Conservation (phyloP, 2,329 filamentous ascomycete species). For the Proliferodiscus dingleyae region DNA sequence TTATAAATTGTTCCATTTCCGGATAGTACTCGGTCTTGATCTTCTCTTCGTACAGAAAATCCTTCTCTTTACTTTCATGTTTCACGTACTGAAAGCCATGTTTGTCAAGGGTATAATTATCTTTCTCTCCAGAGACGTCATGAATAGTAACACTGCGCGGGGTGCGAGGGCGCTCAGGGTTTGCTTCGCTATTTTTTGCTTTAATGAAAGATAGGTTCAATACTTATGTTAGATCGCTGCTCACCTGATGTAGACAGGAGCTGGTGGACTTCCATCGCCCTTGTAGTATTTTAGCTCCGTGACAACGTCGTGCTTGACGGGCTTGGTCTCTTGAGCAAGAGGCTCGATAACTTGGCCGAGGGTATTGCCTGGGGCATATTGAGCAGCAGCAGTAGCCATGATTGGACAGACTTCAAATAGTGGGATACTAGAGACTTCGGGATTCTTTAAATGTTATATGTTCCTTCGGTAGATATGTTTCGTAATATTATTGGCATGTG, state of each 20-base stretch:
- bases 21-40: conserved; percentile 73
- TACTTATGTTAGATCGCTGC: too few species aligned
- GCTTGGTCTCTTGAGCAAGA: too few species aligned
- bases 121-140: conserved; percentile 68
- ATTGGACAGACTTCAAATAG: too few species aligned
- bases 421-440: too few species aligned
- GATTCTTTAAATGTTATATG: too few species aligned
- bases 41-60: conserved; percentile 62
- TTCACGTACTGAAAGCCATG: conserved; percentile 67
- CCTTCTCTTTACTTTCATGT: conserved; percentile 48
- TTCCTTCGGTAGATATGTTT: too few species aligned
- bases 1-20: conserved; percentile 67
- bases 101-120: conserved; percentile 60
- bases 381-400: too few species aligned
- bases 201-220: too few species aligned
- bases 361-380: too few species aligned
- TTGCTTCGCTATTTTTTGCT: conserved; percentile 4
- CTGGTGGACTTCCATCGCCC: conserved; percentile 13
- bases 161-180: conserved; percentile 7
- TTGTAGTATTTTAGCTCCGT: conserved; percentile 17
- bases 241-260: conserved; percentile 13
- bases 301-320: conserved; percentile 12
- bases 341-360: too few species aligned
- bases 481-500: too few species aligned
- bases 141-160: conserved; percentile 48